Evolutionary conservation across 140 eudicot genomes (phyloP).

Genomic region (Cichorium intybus): DNA sequence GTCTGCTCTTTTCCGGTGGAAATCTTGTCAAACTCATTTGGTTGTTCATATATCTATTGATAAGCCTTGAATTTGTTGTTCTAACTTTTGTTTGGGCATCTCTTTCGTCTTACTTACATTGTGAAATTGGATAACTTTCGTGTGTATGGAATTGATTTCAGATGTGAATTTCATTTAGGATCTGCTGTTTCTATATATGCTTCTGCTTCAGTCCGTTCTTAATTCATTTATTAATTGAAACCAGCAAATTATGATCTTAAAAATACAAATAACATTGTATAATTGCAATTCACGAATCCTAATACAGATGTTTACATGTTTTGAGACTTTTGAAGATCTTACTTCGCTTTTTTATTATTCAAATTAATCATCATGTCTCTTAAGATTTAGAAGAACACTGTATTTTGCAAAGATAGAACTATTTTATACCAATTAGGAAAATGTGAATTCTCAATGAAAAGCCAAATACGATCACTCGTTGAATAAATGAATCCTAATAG

Average conservation of each 20-base stretch:
- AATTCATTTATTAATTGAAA: neutral
- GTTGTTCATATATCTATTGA: neutral
- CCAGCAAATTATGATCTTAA: neutral
- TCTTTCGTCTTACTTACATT: too few species aligned
- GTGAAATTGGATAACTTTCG: too few species aligned
- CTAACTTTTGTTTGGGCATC: neutral
- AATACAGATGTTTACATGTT: neutral
- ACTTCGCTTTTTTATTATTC: neutral
- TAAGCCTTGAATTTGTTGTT: neutral
- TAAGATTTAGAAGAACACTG: neutral
- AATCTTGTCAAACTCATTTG: neutral
- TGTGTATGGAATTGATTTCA: neutral
- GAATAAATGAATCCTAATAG: conserved; percentile 27
- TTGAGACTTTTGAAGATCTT: neutral
- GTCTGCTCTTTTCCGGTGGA: neutral
- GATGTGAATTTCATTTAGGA: neutral
- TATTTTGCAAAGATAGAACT: neutral
- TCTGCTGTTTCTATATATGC: neutral
- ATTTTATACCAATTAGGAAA: too few species aligned
- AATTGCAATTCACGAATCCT: neutral
- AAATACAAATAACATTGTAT: neutral
- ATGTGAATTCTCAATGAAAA: neutral
- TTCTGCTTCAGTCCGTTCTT: neutral
- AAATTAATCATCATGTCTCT: neutral
- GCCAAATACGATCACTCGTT: neutral